Conservation (phyloP, 306 rosid species). For the Prunus campanulata region DNA sequence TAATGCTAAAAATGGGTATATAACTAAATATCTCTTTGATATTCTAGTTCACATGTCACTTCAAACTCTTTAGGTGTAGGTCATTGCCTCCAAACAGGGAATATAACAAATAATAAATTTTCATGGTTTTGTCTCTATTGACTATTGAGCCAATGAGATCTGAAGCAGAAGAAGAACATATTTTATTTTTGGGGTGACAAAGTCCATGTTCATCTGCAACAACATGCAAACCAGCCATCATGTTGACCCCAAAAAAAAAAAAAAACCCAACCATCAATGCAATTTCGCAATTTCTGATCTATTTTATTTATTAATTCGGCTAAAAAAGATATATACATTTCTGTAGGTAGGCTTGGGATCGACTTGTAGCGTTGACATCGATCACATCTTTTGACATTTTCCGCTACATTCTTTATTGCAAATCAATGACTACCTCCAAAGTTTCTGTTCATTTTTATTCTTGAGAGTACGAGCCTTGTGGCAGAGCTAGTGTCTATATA, state of each 20-base stretch:
- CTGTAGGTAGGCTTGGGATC: too few species aligned
- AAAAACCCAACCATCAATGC: neutral
- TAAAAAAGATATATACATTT: neutral
- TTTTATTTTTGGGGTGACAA: neutral
- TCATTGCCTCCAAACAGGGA: neutral
- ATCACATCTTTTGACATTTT: too few species aligned
- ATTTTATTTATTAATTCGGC: too few species aligned
- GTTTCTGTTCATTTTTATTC: neutral
- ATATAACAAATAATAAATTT: neutral
- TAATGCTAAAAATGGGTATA: too few species aligned
- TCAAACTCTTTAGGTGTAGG: neutral
- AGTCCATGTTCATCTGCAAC: neutral
- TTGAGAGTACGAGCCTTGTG: too few species aligned
- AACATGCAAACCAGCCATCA: neutral
- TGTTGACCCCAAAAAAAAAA: neutral
- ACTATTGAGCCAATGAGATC: too few species aligned
- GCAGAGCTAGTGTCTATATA: too few species aligned
- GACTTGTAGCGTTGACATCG: too few species aligned
- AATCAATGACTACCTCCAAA: neutral
- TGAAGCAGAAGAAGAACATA: too few species aligned
- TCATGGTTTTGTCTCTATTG: too few species aligned
- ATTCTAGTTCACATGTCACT: too few species aligned
- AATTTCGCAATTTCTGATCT: neutral
- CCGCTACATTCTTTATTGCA: neutral
- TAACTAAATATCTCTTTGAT: too few species aligned